Conservation (phyloP, 306 rosid genomes). For the Comarum palustre region DNA sequence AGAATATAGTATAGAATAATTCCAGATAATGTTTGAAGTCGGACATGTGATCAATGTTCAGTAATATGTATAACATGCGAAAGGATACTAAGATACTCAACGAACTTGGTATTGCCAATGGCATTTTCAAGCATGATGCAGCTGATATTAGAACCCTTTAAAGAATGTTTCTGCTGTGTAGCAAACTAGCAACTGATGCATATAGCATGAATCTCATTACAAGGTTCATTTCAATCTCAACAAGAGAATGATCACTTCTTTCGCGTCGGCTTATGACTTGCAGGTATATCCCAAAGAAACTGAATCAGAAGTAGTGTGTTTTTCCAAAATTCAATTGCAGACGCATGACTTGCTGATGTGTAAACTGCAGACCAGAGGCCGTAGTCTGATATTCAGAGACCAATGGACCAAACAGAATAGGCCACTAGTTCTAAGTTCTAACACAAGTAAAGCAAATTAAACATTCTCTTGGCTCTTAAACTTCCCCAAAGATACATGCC, state of each 20-base stretch:
- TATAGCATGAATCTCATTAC: too few relatives aligned
- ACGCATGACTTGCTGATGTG: background rate
- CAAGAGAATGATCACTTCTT: too few relatives aligned
- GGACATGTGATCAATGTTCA: background rate
- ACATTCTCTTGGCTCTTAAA: background rate
- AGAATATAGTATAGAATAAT: background rate
- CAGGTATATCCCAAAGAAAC: background rate
- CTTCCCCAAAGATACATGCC: background rate
- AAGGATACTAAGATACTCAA: background rate
- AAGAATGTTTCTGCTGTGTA: too few relatives aligned
- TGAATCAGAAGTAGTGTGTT: background rate
- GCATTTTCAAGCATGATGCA: too few relatives aligned
- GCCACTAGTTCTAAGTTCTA: background rate
- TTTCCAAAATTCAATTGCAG: background rate
- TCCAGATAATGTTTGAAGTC: background rate
- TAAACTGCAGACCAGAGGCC: background rate
- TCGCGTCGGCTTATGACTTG: background rate
- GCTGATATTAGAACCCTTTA: too few relatives aligned
- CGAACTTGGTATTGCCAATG: background rate
- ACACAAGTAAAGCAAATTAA: background rate
- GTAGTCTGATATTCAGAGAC: background rate
- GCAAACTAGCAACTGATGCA: too few relatives aligned
- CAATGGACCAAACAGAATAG: background rate
- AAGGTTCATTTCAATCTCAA: too few relatives aligned
- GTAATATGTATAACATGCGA: background rate